Conservation (phyloP, 352 stramenopile species). For the Halophytophthora polymorphica region DNA sequence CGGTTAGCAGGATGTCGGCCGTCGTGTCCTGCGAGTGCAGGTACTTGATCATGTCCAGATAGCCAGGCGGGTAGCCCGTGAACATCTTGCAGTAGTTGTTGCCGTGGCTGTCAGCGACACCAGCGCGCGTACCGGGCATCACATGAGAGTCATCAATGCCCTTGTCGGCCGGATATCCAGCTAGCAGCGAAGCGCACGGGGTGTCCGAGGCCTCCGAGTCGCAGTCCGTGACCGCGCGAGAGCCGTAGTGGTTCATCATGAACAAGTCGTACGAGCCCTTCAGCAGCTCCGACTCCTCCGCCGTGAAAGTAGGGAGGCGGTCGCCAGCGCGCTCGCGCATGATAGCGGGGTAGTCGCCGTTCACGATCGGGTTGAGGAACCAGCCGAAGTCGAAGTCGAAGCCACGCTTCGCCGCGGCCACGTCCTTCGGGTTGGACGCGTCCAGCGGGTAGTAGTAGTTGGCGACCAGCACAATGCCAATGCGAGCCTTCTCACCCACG, state of each 20-base stretch:
- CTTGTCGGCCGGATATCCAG: slow-evolving; percentile 36
- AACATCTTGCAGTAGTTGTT: slow-evolving; percentile 41
- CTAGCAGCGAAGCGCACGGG: slow-evolving; percentile 25
- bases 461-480: slow-evolving; percentile 91
- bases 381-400: slow-evolving; percentile 92
- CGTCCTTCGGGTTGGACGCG: slow-evolving; percentile 33
- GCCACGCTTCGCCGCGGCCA: slow-evolving; percentile 70
- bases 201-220: slow-evolving; percentile 25
- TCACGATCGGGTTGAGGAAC: slow-evolving; percentile 93
- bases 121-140: slow-evolving; percentile 54
- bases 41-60: slow-evolving; percentile 35
- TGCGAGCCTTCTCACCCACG: slow-evolving; percentile 55
- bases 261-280: slow-evolving; percentile 91
- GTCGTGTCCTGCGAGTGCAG: slow-evolving; percentile 34
- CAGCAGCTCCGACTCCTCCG: slow-evolving; percentile 63
- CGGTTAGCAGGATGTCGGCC: slow-evolving; percentile 36
- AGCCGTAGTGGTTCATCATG: slow-evolving; percentile 94
- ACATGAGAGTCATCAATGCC: slow-evolving; percentile 45
- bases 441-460: slow-evolving; percentile 84
- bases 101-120: slow-evolving; percentile 23
- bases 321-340: slow-evolving; percentile 85
- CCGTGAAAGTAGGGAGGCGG: slow-evolving; percentile 87
- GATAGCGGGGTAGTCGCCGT: too few species aligned
- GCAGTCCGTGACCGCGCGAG: slow-evolving; percentile 59
- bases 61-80: slow-evolving; percentile 41